Evolutionary conservation across 768 basidiomycete species (phyloP), one percentile per base, ranked within the genome.

Genomic region (Agrocybe praecox): DNA sequence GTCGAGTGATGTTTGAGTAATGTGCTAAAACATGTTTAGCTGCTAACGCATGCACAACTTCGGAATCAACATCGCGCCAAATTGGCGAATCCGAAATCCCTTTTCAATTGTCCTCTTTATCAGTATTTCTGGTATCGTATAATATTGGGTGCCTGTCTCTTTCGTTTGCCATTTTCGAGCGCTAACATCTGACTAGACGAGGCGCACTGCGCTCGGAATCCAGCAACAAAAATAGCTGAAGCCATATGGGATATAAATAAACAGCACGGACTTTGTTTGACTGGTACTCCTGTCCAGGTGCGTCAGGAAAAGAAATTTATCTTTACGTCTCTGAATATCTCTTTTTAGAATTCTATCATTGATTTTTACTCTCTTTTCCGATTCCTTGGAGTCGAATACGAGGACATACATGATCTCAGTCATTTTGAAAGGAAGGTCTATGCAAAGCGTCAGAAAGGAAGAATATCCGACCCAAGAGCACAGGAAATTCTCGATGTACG

Each of bases 181-280:
- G 5, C 14, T 6, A 15, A 15, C n/a, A 15, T 40, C 12, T 12
- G 34, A 17, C 9, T 14, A 63, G 62, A 63, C 47, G 62, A 63
- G 48, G 53, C 53, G 8, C 55, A 60, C 24, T 26, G 36, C 21
- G 33, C 23, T 32, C 51, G 57, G 1, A 62, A 62, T 32, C 62
- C 62, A 6, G 32, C 34, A 9, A 57, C 53, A 2, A 51, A 52
- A 23, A 46, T 36, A 10, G 55, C 58, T 0, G 22, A 50, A 10
- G 49, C 56, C 9, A 17, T 63, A 2, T 55, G 55, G 36, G 58
- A 49, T 17, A 9, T 59, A 14, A 26, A 43, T 10, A 55, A 61
- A 50, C 17, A 33, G 9, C 56, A 60, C 22, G 58, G 45, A 4
- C 34, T 63, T 14, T 60, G 59, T 32, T 46, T 63, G 2, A 63